Base-by-base conservation (phyloP, 768 basidiomycete genomes). In the Tulasnella sp. region DNA sequence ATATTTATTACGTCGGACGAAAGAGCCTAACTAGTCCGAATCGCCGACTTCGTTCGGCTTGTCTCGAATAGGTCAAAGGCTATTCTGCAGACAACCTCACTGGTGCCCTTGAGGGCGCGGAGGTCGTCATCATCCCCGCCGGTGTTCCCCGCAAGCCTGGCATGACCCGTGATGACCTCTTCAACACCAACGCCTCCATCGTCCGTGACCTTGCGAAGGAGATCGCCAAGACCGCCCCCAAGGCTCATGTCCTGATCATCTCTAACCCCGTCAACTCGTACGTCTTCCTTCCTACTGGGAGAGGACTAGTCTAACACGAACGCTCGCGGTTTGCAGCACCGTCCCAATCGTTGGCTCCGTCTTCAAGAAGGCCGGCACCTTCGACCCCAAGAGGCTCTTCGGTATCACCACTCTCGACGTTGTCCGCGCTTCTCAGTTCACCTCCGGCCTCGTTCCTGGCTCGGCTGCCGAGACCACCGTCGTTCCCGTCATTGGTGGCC, bases 331-430 rank as follows among this genome's bases (percentile, higher is more conserved):
- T 71, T 75, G 52, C 19, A 75, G 92, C 72, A 98, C 97, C 78
- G 97, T 99, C 77, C 97, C 97, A 81, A 97, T 99, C 80, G 96
- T 97, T 80, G 95, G 96, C 67, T 88, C 90, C 79, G 92, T 93
- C 77, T 91, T 97, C 83, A 89, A 93, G 85, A 93, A 95, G 83
- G 92, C 92, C 15, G 96, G 96, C 78, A 93, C 93, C 77, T 98
- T 92, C 85, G 90, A 99, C 86, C 94, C 95, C 75, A 85, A 86
- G 77, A 92, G 88, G 80, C 83, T 99, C 81, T 99, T 97, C 83
- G 97, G 97, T 88, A 92, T 99, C 78, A 98, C 97, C 82, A 95
- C 96, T 81, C 93, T 99, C 82, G 97, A 99, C 81, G 95, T 99
- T 80, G 96, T 99, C 84, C 94, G 97, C 80, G 90, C 97, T 42